These are phyloP conservation scores for Penicillium roqueforti DNA, from an alignment of 495 filamentous ascomycete species.

Conservation along the genomic window DNA sequence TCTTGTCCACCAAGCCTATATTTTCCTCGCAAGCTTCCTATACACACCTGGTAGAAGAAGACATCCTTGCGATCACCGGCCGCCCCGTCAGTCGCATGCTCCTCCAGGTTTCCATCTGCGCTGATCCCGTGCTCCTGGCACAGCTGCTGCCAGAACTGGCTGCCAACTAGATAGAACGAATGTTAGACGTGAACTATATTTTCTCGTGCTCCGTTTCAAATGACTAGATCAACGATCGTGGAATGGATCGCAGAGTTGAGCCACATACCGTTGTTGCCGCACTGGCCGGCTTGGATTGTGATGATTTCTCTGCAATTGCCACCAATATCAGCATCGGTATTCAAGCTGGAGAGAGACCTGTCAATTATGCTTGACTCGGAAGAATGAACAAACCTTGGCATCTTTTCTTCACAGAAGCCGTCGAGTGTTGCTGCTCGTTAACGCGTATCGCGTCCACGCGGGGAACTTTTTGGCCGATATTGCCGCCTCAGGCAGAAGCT, in stretches of 20 bases:
- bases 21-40: neutral
- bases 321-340: neutral
- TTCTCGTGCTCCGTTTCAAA: neutral
- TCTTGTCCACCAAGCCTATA: neutral
- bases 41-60: slow-evolving; percentile 86
- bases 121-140: slow-evolving; percentile 98
- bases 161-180: slow-evolving; percentile 58
- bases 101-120: slow-evolving; percentile 92
- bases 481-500: slow-evolving; percentile 31
- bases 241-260: slow-evolving; percentile 13
- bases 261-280: slow-evolving; percentile 91
- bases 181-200: slow-evolving; percentile 6
- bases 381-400: slow-evolving; percentile 40
- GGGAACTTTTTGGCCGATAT: slow-evolving; percentile 27
- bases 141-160: slow-evolving; percentile 95
- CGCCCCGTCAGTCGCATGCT: slow-evolving; percentile 84
- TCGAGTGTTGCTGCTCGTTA: slow-evolving; percentile 26
- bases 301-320: slow-evolving; percentile 82
- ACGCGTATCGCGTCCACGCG: slow-evolving; percentile 43
- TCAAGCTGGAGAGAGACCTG: too few species aligned
- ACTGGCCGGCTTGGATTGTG: slow-evolving; percentile 97
- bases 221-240: slow-evolving; percentile 8
- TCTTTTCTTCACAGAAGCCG: slow-evolving; percentile 28
- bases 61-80: slow-evolving; percentile 92
- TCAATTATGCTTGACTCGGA: neutral